These are phyloP conservation scores for Rhytidiadelphus loreus DNA, from an alignment of 225 moss, liverwort and hornwort genomes.

Conservation along the genomic window DNA sequence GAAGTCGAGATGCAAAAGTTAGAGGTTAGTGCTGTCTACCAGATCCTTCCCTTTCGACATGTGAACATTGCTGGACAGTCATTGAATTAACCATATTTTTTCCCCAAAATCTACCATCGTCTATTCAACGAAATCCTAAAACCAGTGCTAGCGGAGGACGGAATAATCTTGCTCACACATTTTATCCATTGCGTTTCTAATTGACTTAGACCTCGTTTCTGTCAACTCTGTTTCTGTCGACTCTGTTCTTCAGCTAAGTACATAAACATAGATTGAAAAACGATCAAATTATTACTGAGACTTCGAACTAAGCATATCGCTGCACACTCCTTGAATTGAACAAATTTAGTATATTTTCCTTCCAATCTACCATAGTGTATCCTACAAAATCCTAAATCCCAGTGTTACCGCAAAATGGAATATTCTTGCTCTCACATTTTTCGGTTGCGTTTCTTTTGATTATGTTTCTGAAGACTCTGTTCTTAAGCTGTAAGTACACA, in stretches of 20 bases:
- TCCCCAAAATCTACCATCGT: neutral
- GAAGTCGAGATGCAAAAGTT: constrained; percentile 16
- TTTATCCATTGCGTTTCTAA: neutral
- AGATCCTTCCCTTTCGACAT: neutral
- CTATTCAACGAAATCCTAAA: neutral
- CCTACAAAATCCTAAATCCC: neutral
- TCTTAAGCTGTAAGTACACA: neutral
- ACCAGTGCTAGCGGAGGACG: neutral
- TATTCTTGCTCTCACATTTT: neutral
- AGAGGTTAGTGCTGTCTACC: constrained; percentile 7
- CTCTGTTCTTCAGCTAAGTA: neutral
- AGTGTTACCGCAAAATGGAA: too few species aligned
- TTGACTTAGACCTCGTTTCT: neutral
- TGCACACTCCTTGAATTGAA: neutral
- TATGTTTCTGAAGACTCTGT: neutral
- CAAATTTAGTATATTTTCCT: neutral
- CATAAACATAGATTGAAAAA: neutral
- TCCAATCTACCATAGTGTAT: neutral
- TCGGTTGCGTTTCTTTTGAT: neutral
- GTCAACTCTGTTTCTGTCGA: neutral
- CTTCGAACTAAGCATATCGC: neutral
- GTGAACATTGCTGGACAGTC: neutral
- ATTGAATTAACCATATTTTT: neutral
- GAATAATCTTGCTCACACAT: neutral
- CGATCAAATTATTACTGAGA: neutral